Evolutionary conservation across 805 yeast species (phyloP).

Genomic region (Candida oleophila): DNA sequence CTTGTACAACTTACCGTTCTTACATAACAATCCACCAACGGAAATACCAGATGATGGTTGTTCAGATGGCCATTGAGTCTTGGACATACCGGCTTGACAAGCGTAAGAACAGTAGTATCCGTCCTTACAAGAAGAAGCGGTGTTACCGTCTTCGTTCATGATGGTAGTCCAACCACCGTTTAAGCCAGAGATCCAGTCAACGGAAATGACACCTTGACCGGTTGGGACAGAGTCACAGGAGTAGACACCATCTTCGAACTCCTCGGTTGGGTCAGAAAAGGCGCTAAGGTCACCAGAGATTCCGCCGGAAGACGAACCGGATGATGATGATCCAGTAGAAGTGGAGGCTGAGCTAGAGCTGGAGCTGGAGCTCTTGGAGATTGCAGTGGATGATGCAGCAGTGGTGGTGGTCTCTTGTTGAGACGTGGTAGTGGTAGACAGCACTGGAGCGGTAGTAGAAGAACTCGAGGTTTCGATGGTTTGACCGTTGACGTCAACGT

Average conservation of each 20-base stretch:
- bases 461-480: constrained; percentile 31
- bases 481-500: constrained; percentile 31
- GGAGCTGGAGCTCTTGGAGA: constrained; percentile 6
- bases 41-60: constrained; percentile 92
- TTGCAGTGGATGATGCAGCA: constrained; percentile 3
- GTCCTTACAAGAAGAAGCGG: constrained; percentile 74
- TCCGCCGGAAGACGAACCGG: constrained; percentile 24
- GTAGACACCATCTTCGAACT: constrained; percentile 71
- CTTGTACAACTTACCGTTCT: constrained; percentile 80
- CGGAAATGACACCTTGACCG: constrained; percentile 79
- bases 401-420: constrained; percentile 11
- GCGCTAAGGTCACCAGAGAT: constrained; percentile 57
- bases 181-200: constrained; percentile 50
- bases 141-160: constrained; percentile 55
- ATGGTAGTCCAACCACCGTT: constrained; percentile 82
- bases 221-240: constrained; percentile 70
- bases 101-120: constrained; percentile 97
- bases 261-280: constrained; percentile 54
- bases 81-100: constrained; percentile 98
- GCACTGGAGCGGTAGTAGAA: constrained; percentile 12
- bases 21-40: constrained; percentile 89
- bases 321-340: constrained; percentile 9
- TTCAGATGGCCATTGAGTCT: constrained; percentile 91
- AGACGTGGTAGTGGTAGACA: constrained; percentile 11
- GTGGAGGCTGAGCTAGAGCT: constrained; percentile 8